Evolutionary conservation across 192 early-diverging fungal species (phyloP).

Genomic region (Diversispora epigaea): DNA sequence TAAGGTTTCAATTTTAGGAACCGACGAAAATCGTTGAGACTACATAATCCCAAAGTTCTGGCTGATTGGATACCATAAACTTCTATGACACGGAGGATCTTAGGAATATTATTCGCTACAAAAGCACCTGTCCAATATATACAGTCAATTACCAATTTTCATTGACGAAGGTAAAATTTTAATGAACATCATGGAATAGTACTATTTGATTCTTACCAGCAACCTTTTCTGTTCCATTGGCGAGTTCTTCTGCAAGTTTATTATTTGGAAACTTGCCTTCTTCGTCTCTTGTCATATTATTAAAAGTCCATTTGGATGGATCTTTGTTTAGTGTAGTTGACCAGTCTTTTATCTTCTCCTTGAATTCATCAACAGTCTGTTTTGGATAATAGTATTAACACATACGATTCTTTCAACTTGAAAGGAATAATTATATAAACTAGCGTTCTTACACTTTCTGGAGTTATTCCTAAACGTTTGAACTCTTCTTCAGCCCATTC

Average conservation of each 20-base stretch:
- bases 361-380: background rate
- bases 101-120: slow-evolving; percentile 44
- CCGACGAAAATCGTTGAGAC: slow-evolving; percentile 51
- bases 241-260: background rate
- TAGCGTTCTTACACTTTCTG: background rate
- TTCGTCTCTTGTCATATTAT: background rate
- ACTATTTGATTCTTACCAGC: background rate
- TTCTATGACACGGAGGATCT: slow-evolving; percentile 41
- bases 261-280: background rate
- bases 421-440: background rate
- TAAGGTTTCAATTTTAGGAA: slow-evolving; percentile 39
- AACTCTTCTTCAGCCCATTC: slow-evolving; percentile 23
- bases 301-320: background rate
- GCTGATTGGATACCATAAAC: slow-evolving; percentile 45
- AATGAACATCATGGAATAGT: no score
- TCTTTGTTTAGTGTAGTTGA: background rate
- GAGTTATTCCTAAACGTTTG: background rate
- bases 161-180: no score
- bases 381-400: background rate
- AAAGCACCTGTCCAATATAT: slow-evolving; percentile 20
- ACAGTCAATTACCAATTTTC: background rate
- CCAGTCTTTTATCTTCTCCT: background rate
- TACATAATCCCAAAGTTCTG: slow-evolving; percentile 45
- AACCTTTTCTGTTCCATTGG: background rate
- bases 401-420: background rate